Evolutionary conservation across 495 filamentous ascomycete species (phyloP), one percentile per base, ranked within the genome.

Genomic region (Penicillium goetzii): DNA sequence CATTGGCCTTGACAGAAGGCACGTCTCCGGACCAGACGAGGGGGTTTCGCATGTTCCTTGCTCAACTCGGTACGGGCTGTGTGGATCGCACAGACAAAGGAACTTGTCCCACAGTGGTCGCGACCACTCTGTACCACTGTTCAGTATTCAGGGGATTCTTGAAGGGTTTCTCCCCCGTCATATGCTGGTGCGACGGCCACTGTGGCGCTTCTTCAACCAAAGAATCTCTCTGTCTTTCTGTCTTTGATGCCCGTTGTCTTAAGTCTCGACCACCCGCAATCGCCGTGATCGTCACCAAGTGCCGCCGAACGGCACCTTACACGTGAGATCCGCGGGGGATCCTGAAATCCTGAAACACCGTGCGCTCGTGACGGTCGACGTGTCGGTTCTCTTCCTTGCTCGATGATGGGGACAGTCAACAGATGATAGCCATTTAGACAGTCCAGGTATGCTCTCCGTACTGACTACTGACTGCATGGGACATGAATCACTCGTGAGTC

Each of bases 241-340:
- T 40, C 15, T 40, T 5, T 40, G 14, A 32, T 43, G 23, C 17
- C 21, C 40, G 14, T 17, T 11, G 28, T 54, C 34, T 12, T 11
- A 3, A 17, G 43, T 47, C 53, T 49, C 32, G 54, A 62, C 62
- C 59, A 55, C 56, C 57, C 40, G n/a, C n/a, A 56, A 58, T 38
- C 53, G 23, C 50, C 49, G 4, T 43, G 68, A 70, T 72, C 67
- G 62, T 64, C 64, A 26, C 43, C 58, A 70, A 72, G 49, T 72
- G 62, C 67, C 67, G 68, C 56, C 63, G 63, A 70, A 63, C 67
- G 64, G 62, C 60, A 62, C 21, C 63, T 47, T 60, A 62, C 69
- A 73, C 70, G 68, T 71, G 70, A 71, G 70, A 68, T 72, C 62
- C 67, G 64, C 61, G 70, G 65, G 65, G 61, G 68, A 70, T 68